Conservation (phyloP, 73 alveolate species). For the Paramecium pentaurelia region DNA sequence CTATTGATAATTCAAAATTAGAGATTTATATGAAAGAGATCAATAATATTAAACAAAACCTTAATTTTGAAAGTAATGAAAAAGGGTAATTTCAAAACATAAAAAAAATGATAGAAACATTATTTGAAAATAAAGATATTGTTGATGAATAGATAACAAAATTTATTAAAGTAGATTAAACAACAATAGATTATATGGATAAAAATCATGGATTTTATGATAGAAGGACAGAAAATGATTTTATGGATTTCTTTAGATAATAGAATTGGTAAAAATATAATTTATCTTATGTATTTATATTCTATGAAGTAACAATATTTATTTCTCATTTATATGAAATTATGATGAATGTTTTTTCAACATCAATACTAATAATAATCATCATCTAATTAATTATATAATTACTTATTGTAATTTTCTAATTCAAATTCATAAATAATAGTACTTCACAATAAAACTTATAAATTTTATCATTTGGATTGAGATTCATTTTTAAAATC, state of each 20-base stretch:
- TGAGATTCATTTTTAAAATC: background rate
- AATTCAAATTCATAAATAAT: background rate
- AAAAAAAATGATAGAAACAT: background rate
- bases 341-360: background rate
- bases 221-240: background rate
- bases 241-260: background rate
- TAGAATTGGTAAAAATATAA: background rate
- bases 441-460: background rate
- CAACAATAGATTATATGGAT: background rate
- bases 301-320: background rate
- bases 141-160: slow-evolving; percentile 17
- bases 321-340: background rate
- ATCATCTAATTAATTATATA: background rate
- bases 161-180: background rate
- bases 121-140: background rate
- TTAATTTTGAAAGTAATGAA: background rate
- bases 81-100: background rate
- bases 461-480: background rate
- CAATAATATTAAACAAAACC: background rate
- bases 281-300: background rate
- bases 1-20: background rate
- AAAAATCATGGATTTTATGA: background rate
- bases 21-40: background rate
- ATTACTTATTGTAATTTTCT: background rate
- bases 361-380: background rate